A percentile compares a stretch with the other conserved stretches of the same genome.
Conservation (phyloP, 2,329 filamentous ascomycete species). For the Tolypocladium paradoxum region DNA sequence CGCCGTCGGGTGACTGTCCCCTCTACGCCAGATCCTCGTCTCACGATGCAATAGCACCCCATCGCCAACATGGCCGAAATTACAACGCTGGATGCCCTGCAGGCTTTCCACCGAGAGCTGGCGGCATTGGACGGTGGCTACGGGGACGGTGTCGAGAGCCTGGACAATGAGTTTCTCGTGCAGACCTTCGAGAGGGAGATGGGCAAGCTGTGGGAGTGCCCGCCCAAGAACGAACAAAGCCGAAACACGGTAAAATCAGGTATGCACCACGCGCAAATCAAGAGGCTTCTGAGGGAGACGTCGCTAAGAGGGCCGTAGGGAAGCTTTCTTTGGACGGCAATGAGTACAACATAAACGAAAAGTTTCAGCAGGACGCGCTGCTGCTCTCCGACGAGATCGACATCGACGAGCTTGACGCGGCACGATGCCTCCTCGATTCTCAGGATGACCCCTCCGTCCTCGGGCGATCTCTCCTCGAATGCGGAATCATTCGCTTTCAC, state of each 20-base stretch:
- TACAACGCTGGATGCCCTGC: slow-evolving; percentile 64
- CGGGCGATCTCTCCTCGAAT: slow-evolving; percentile 64
- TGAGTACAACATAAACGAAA: slow-evolving; percentile 72
- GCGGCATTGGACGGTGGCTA: slow-evolving; percentile 63
- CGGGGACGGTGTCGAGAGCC: slow-evolving; percentile 47
- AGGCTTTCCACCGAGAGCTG: slow-evolving; percentile 79
- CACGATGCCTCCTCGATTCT: slow-evolving; percentile 63
- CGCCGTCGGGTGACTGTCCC: neutral
- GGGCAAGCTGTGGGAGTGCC: slow-evolving; percentile 63
- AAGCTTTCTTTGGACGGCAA: slow-evolving; percentile 63
- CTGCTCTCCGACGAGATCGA: slow-evolving; percentile 81
- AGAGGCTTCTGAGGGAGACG: neutral
- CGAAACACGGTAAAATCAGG: slow-evolving; percentile 60
- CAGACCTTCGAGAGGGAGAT: slow-evolving; percentile 63
- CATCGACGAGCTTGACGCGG: slow-evolving; percentile 80
- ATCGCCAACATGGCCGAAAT: slow-evolving; percentile 56
- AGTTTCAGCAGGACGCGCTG: slow-evolving; percentile 74
- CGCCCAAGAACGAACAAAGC: slow-evolving; percentile 62
- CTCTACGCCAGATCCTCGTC: neutral
- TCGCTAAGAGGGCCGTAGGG: slow-evolving; percentile 37
- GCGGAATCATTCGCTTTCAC: slow-evolving; percentile 80
- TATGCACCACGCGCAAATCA: slow-evolving; percentile 22
- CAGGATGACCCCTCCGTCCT: slow-evolving; percentile 57
- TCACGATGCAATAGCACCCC: slow-evolving; percentile 36
- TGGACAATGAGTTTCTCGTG: slow-evolving; percentile 59